Evolutionary conservation across 805 yeast genomes (phyloP), one percentile per base, ranked within the genome.

Genomic region (Sugiyamaella americana): DNA sequence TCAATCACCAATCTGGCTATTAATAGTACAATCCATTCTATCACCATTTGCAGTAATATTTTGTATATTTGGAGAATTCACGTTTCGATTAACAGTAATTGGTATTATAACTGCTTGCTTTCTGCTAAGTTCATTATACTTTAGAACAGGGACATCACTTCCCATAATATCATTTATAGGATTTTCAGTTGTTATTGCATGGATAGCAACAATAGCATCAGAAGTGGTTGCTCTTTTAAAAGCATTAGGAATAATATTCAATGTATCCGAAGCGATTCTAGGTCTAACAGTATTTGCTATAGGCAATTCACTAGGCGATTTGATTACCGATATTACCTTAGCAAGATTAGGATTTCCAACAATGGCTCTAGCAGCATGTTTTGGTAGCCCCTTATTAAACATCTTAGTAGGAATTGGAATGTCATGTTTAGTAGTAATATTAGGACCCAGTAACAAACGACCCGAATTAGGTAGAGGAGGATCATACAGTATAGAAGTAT

Each of bases 341-440:
- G 88, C 95, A 0, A 70, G 70, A 48, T 75, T 86, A 73, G 96
- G 95, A 0, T 80, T 78, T 66, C 86, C 95, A 0, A 73, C 84
- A 40, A 84, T 91, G 84, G 97, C 97, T 0, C 70, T 93, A n/a
- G 85, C 93, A 23, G 96, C 97, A 0, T 89, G 98, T 59, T 84
- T 89, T 62, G 98, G 97, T 0, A 87, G 96, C 1, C 98, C 98
- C 0, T 65, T 91, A 48, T 62, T 93, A 37, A 83, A 88, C 44
- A 68, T 84, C 37, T 67, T 93, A 8, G 70, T 89, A 35, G 95
- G 97, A 0, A 67, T 91, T 50, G 96, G 97, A 0, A 58, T 82
- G 3, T 83, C 85, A 54, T 88, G 91, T 0, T 50, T 86, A 29
- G 49, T 80, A 1, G 65, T 74, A 5, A 64, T 70, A 37, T 49